Evolutionary conservation across 2,329 filamentous ascomycete genomes (phyloP).

Genomic region (Chaetomiaceae sp.): DNA sequence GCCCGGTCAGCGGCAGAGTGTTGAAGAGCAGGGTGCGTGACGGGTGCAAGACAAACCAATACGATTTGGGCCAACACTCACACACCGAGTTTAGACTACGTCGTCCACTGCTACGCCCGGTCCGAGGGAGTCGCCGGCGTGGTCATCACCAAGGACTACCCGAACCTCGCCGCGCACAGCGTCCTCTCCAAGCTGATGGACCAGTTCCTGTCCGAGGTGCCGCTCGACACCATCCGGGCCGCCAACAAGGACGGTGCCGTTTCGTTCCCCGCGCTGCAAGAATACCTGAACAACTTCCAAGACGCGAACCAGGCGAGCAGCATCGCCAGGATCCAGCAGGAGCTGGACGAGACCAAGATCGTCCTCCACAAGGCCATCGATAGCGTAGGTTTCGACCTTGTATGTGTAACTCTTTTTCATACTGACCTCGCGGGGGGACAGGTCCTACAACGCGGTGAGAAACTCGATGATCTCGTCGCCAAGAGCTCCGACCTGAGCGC

Average conservation of each 20-base stretch:
- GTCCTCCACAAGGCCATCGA: constrained; percentile 96
- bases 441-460: constrained; percentile 81
- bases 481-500: constrained; percentile 89
- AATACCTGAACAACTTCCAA: constrained; percentile 71
- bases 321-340: constrained; percentile 92
- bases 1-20: constrained; percentile 76
- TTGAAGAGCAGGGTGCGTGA: constrained; percentile 74
- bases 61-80: too few species aligned
- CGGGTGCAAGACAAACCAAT: too few species aligned
- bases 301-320: constrained; percentile 85
- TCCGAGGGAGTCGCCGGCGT: constrained; percentile 71
- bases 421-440: too few species aligned
- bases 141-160: constrained; percentile 74
- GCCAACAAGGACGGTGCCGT: constrained; percentile 44
- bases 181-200: constrained; percentile 82
- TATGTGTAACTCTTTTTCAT: too few species aligned
- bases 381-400: constrained; percentile 46
- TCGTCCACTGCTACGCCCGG: constrained; percentile 72
- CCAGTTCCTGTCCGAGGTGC: constrained; percentile 73
- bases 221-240: constrained; percentile 23
- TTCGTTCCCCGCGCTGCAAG: constrained; percentile 68
- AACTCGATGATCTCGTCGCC: constrained; percentile 87
- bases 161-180: constrained; percentile 75
- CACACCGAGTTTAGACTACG: constrained; percentile 48
- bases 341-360: constrained; percentile 96